Base-by-base conservation (phyloP, 1,139 yeast genomes). In the Nadsonia commutata region DNA sequence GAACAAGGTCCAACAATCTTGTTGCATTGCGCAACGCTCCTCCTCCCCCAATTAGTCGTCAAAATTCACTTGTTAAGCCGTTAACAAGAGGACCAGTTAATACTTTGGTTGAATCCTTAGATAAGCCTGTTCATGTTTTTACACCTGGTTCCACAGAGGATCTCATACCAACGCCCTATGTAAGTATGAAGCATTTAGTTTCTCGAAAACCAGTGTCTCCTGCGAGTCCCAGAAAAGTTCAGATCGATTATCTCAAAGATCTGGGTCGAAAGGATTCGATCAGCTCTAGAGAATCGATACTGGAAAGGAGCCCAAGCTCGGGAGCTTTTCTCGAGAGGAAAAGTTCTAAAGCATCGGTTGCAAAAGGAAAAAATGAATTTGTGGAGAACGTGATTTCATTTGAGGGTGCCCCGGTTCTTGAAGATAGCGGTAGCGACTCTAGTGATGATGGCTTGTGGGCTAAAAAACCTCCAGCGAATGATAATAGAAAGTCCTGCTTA, bases 361-460 rank as follows among this genome's bases (percentile, higher is more conserved):
- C 40, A 38, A 31, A 40, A 8, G 37, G 18, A 21, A 18, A 23
- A 20, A 38, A 11, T 6, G 19, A 41, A 23, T 16, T 23, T 20
- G 40, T 18, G 20, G 45, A 40, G 33, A 37, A 46, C 11, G 46
- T 39, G 6, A 71, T 84, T 18, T 72, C 78, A 1, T 88, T 88
- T 62, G 83, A 72, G n/a, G 78, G 72, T 48, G 86, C 78, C 1
- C 88, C 94, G 0, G 66, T 72, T 11, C 62, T 58, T 41, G 65
- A 64, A 27, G 71, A 67, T 40, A 68, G 63, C 21, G 68, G 63
- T 18, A 64, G 62, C 38, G 68, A 62, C 51, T 39, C 54, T 27
- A 64, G 65, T 7, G 74, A 67, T 46, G 80, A 71, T 44, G 82
- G 74, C 6, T 65, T 79, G 48, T 78, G 81, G 74, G 81, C 82